Base-by-base conservation (phyloP, 495 filamentous ascomycete genomes). In the Hyaloscypha hepaticicola region DNA sequence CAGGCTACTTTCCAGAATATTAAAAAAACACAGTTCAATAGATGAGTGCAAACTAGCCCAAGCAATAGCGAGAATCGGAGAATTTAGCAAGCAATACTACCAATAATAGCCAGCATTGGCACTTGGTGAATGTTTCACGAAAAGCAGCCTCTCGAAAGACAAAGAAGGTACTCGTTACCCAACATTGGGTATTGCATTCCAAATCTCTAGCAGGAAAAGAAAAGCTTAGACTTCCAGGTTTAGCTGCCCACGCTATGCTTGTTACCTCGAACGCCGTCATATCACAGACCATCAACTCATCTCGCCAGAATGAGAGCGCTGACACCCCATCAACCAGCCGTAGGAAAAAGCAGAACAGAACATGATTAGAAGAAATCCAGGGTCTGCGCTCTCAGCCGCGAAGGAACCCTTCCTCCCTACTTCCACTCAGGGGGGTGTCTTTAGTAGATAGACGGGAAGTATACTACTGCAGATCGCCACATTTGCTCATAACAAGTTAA, bases 381-480 rank as follows among this genome's bases (percentile, higher is more conserved):
- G 65, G 69, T 71, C 69, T 68, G 69, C 69, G 69, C 69, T 71
- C 63, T 68, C 66, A 71, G 69, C 69, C 69, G 69, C 69, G 66
- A 71, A 71, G 45, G 57, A 66, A n/a, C 66, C 69, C 61, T 59
- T 60, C 31, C 33, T 14, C 56, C 56, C 56, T 24, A 21, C 56
- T 45, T 45, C 33, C 56, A 9, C 56, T 33, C 8, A 24, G n/a
- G n/a, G 9, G 21, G 21, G 53, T 57, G 2, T 28, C 26, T 22
- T 5, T 26, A 8, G 53, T 33, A 57, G 28, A 34, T 57, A 24
- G 49, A 24, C 49, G 22, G 9, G 7, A 7, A 52, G 21, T 24
- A 24, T 28, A 33, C 53, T 33, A 57, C 28, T 2, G 8, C n/a
- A 28, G 26, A 33, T 57, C 53, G 21, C 21, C 26, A 33, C 38